Evolutionary conservation across 495 filamentous ascomycete species (phyloP), one percentile per base, ranked within the genome.

Genomic region (Pseudotulostoma volvatum): DNA sequence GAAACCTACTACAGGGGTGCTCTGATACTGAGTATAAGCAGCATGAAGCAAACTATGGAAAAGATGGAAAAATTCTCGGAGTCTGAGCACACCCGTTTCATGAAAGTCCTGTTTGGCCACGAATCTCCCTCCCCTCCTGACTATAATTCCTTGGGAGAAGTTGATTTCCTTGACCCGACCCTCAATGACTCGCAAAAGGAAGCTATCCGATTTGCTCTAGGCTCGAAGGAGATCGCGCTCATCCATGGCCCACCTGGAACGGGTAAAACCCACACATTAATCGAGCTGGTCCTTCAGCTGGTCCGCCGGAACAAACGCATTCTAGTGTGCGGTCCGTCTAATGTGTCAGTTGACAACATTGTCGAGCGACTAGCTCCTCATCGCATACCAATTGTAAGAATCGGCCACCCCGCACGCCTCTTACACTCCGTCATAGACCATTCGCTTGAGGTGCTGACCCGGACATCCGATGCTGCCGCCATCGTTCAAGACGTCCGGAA

Each of bases 331-430:
- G 90, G 90, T 0, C 90, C 90, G 0, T 92, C 83, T 7, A 99
- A 99, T 52, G 84, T 99, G 36, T 87, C 83, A 0, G 90, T 96
- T 1, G 90, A 99, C 63, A 99, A 99, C 50, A 95, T 99, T 42
- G 86, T 94, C n/a, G 88, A 96, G 58, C 74, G 92, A 7, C 70
- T 96, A 0, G 70, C 85, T 0, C 76, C 81, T 0, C 79, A 82
- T 43, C 81, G 81, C 44, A 67, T 96, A 1, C 82, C 88, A 0
- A 81, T 95, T 38, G 71, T 96, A 40, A 80, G 90, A 0, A 73
- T 97, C 0, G 90, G 90, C 0, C 90, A 96, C 57, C 90, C 92
- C 1, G 92, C 90, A 1, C 77, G 90, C 14, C 67, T 97, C 2
- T 73, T 97, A 1, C 88, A 90, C 0, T 82, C 81, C 0, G 86